A percentile compares a stretch with the other conserved stretches of the same genome.
These are phyloP conservation scores for Blastobotrys peoriensis DNA, from an alignment of 805 yeast species.

Conservation along the genomic window DNA sequence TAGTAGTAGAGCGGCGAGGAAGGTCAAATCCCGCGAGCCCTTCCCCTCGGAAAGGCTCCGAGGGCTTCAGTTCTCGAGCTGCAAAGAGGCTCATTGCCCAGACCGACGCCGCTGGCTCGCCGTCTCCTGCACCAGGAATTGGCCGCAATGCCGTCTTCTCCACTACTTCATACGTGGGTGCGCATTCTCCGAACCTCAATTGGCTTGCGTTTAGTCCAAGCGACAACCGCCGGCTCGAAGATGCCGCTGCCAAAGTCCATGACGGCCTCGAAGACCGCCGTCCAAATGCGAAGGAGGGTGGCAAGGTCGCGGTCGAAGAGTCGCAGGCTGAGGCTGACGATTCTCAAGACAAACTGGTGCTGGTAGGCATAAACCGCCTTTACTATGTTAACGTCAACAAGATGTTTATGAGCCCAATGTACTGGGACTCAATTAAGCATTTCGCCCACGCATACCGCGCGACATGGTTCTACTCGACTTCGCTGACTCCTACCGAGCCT, in stretches of 20 bases:
- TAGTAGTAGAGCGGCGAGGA: not conserved
- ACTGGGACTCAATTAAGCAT: slow-evolving; percentile 32
- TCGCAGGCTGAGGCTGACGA: slow-evolving; percentile 6
- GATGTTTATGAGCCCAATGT: slow-evolving; percentile 30
- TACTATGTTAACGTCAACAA: slow-evolving; percentile 22
- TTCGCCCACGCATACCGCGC: slow-evolving; percentile 30
- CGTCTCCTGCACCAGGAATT: slow-evolving; percentile 5
- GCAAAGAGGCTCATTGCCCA: not conserved
- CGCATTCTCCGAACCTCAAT: slow-evolving; percentile 23
- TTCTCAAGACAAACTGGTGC: slow-evolving; percentile 13
- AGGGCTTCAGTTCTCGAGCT: not conserved
- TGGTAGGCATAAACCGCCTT: slow-evolving; percentile 29
- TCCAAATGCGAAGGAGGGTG: slow-evolving; percentile 1
- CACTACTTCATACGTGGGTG: slow-evolving; percentile 21
- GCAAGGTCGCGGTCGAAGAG: slow-evolving; percentile 3
- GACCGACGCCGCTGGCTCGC: slow-evolving; percentile 6
- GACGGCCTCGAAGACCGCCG: not conserved
- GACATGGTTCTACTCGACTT: slow-evolving; percentile 34
- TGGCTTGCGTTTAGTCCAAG: slow-evolving; percentile 36
- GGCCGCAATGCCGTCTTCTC: slow-evolving; percentile 20
- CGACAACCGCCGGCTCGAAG: slow-evolving; percentile 27
- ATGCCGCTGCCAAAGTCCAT: slow-evolving; percentile 7
- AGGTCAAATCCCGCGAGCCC: slow-evolving; percentile 4
- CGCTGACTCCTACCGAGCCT: slow-evolving; percentile 31
- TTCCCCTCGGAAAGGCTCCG: not conserved